Conservation (phyloP, 768 basidiomycete genomes). For the Amanita brunnescens region DNA sequence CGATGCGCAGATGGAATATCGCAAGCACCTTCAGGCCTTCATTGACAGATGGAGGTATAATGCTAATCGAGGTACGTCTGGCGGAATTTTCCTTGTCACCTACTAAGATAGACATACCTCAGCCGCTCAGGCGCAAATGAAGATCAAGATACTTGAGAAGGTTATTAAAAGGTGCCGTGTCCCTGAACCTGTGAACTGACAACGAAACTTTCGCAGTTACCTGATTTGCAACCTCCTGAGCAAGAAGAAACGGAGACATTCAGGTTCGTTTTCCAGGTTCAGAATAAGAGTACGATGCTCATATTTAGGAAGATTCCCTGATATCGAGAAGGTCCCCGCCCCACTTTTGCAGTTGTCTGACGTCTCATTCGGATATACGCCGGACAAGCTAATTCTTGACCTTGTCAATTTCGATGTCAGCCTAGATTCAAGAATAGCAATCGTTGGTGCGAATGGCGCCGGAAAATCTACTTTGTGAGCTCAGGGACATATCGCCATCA, state of each 20-base stretch:
- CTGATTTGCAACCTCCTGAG: constrained; percentile 89
- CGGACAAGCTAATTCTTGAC: constrained; percentile 69
- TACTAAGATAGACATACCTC: constrained; percentile 1
- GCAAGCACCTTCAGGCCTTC: constrained; percentile 93
- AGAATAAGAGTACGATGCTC: not conserved
- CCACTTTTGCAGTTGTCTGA: constrained; percentile 89
- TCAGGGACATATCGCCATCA: not conserved
- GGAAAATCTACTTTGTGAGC: constrained; percentile 92
- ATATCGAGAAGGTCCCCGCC: constrained; percentile 95
- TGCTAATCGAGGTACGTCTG: constrained; percentile 70
- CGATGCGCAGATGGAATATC: constrained; percentile 91
- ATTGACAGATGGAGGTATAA: constrained; percentile 99
- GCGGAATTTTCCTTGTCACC: not conserved
- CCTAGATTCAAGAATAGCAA: constrained; percentile 89
- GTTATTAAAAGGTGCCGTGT: constrained; percentile 21
- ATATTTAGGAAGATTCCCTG: constrained; percentile 60
- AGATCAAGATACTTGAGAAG: constrained; percentile 74
- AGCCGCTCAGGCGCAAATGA: constrained; percentile 81
- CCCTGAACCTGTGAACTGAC: not conserved
- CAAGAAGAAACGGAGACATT: constrained; percentile 89
- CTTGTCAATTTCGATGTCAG: constrained; percentile 85
- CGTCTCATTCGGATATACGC: constrained; percentile 81
- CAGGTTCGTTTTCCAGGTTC: constrained; percentile 38
- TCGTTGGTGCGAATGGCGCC: constrained; percentile 92
- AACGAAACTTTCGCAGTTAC: constrained; percentile 43